A percentile compares a stretch with the other conserved stretches of the same genome.
Conservation (phyloP, 139 green algal species). For the Chlamydomonas sp. region DNA sequence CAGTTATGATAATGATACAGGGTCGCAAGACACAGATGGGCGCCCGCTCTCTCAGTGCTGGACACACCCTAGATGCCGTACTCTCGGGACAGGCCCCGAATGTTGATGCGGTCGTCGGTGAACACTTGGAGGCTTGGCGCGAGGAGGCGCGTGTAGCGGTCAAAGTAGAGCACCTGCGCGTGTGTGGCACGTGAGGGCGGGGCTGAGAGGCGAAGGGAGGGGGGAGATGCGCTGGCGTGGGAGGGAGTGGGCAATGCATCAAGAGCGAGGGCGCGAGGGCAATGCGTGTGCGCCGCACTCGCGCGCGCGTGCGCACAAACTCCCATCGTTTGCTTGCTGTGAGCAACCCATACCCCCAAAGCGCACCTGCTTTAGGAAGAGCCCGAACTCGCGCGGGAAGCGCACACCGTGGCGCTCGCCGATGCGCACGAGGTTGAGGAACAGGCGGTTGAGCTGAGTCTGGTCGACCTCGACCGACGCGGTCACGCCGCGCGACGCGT, state of each 20-base stretch:
- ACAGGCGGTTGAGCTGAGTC: conserved; percentile 69
- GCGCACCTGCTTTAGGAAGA: conserved; percentile 98
- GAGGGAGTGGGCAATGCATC: no score
- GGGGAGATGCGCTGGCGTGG: no score
- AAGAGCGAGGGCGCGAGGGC: no score
- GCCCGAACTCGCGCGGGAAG: conserved; percentile 68
- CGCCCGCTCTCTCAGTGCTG: no score
- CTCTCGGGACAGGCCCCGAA: conserved; percentile 19
- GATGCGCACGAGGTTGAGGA: conserved; percentile 75
- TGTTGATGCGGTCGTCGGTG: conserved; percentile 60
- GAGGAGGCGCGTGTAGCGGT: conserved; percentile 82
- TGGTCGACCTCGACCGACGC: conserved; percentile 70
- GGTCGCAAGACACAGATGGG: no score
- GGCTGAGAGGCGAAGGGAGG: no score
- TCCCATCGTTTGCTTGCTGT: neutral
- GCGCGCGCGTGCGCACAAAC: neutral
- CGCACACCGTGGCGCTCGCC: conserved; percentile 73
- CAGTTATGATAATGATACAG: no score
- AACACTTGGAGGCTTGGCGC: conserved; percentile 66
- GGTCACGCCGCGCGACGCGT: conserved; percentile 23
- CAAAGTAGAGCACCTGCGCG: conserved; percentile 94
- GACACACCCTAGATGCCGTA: no score
- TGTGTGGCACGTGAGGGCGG: no score
- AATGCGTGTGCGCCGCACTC: no score
- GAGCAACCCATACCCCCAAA: conserved; percentile 45